Conservation (phyloP, 1,139 yeast species). For the Torulaspora pretoriensis region DNA sequence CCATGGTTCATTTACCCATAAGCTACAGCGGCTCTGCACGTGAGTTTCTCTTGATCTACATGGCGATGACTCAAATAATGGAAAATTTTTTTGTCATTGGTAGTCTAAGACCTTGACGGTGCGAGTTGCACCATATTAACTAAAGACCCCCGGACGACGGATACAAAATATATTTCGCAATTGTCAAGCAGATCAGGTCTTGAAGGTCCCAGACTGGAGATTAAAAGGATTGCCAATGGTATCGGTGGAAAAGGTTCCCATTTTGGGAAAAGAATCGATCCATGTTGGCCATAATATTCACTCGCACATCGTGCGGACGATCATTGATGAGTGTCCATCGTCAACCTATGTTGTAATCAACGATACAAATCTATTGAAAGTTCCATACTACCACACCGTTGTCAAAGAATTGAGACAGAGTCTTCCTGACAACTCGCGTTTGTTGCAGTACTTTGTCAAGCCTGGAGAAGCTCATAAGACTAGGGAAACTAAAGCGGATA, state of each 20-base stretch:
- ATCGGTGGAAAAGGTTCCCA: conserved; percentile 48
- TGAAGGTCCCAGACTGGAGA: background rate
- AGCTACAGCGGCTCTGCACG: conserved; percentile 16
- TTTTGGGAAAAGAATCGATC: conserved; percentile 78
- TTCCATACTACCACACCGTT: conserved; percentile 52
- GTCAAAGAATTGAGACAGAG: conserved; percentile 38
- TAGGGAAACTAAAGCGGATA: conserved; percentile 83
- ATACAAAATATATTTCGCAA: background rate
- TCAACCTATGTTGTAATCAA: conserved; percentile 91
- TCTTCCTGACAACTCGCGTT: conserved; percentile 51
- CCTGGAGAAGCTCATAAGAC: conserved; percentile 95
- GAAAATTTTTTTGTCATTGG: conserved; percentile 7
- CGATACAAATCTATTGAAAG: conserved; percentile 72
- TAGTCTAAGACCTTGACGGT: conserved; percentile 5
- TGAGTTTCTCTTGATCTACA: conserved; percentile 4
- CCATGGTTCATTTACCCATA: conserved; percentile 17
- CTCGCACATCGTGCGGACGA: conserved; percentile 68
- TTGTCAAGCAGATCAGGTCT: background rate
- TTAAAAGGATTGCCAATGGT: conserved; percentile 16
- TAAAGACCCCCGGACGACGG: background rate
- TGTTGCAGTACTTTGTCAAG: conserved; percentile 68
- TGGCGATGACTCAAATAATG: conserved; percentile 4
- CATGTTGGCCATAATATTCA: conserved; percentile 87
- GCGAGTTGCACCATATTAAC: conserved; percentile 7
- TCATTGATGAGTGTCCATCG: conserved; percentile 59